Evolutionary conservation across 75 land plant species (phyloP).

Genomic region (Sequoia sempervirens): DNA sequence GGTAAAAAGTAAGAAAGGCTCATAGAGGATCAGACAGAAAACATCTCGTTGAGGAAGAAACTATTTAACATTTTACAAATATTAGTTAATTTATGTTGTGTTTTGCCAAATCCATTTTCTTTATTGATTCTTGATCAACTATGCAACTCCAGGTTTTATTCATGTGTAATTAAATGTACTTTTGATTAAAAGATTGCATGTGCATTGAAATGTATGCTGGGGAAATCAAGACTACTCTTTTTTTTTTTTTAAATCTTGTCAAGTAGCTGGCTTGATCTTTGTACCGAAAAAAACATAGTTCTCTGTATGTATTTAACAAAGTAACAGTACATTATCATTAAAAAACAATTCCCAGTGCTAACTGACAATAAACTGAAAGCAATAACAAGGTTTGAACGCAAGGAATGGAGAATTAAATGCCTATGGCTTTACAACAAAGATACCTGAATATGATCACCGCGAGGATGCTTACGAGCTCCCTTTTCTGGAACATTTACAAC

Average conservation of each 20-base stretch:
- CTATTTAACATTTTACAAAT: not conserved
- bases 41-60: not conserved
- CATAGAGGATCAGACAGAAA: too few species aligned
- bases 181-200: not conserved
- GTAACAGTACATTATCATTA: not conserved
- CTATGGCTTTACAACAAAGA: not conserved
- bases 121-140: too few species aligned
- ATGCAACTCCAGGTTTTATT: too few species aligned
- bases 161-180: not conserved
- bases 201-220: too few species aligned
- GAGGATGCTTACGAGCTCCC: conserved; percentile 72
- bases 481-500: conserved; percentile 87
- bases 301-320: not conserved
- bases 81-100: not conserved
- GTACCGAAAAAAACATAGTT: not conserved
- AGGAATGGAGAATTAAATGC: not conserved
- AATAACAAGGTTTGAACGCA: not conserved
- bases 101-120: not conserved
- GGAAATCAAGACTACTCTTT: not conserved
- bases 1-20: too few species aligned
- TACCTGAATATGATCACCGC: conserved; percentile 81
- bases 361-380: not conserved
- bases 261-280: too few species aligned
- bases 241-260: not conserved
- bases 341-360: not conserved